Evolutionary conservation across 2,329 filamentous ascomycete species (phyloP), one percentile per base, ranked within the genome.

Genomic region (Ophiostoma angusticollis): DNA sequence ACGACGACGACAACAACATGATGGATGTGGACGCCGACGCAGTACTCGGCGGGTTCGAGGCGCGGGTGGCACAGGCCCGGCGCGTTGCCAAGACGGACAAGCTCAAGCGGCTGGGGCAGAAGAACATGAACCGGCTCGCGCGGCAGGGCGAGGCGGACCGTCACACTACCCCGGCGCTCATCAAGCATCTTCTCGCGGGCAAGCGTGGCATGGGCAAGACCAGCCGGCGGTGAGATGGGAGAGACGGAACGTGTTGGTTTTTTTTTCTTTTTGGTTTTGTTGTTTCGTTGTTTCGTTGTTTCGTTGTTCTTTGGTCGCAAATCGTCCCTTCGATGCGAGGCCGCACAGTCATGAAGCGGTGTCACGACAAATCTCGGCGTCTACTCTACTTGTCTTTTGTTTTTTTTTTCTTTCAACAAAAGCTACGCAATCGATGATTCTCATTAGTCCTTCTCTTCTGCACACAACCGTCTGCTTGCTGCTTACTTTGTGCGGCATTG

Each of bases 91-190:
- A 45, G 45, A 37, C 84, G 27, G 87, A 94, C 61, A 78, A 80
- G 54, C 68, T 93, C 58, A 72, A 78, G 57, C 96, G 94, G 72
- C 65, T 98, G 57, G 72, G 79, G 53, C 93, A 98, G 78, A 86
- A 89, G 72, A 89, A 86, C 75, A 95, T 93, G 86, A 98, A 98
- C 69, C 77, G 89, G 49, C 91, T 93, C 81, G 91, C 91, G 31
- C 79, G 87, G 60, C 84, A 93, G 70, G 91, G 91, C 70, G 91
- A 98, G 68, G 87, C 81, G 45, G 91, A 98, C 70, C 78, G 93
- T 58, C 89, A 96, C 64, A 77, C 78, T 45, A 79, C 79, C 40
- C 82, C 83, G 27, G 72, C 83, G 38, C 64, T 93, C 61, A 75
- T 79, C 46, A 98, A 93, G 67, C 91, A 96, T 66, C 70, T 98